Evolutionary conservation across 2,329 filamentous ascomycete species (phyloP), one percentile per base, ranked within the genome.

Genomic region (Septoria petroselini): DNA sequence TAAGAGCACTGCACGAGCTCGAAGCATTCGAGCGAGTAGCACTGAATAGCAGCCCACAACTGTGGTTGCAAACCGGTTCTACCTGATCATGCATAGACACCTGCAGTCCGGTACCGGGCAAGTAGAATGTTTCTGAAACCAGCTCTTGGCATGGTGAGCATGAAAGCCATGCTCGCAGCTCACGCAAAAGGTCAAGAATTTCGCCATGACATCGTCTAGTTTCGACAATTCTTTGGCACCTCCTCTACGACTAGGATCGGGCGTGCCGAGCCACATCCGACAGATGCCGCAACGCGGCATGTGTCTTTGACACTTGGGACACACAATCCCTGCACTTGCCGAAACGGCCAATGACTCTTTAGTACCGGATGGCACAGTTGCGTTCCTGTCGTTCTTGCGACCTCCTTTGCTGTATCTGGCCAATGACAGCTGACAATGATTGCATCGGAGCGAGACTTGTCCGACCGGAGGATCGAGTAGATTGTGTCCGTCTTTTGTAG

Each of bases 381-480:
- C 25, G 52, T 7, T 43, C 15, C 45, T 47, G 31, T 48, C n/a
- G 35, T 39, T 29, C 41, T 9, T 31, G 18, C 33, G 37, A 19
- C 27, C 50, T 14, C 61, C 65, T 27, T 57, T 63, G 42, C 73
- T 68, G 48, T 71, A 65, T 44, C 73, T 73, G 9, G 77, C 76
- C 18, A 84, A 73, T 2, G 77, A 74, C 17, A 73, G 73, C 15
- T 80, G 77, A 70, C 88, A 93, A 70, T 88, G 87, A 40, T 85
- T 78, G 69, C 88, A 93, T 39, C 86, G 81, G 41, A 93, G 78
- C 3, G 84, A 82, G 45, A 91, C 80, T 68, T 88, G 86, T 25
- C 83, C 75, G 2, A 80, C 81, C 0, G 84, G 78, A 1, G 83
- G 78, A 50, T 81, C 81, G 57, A 86, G 77, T 6, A 80, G 77